phyloP scores from a whole-genome alignment of 176 grass and related monocot species.

The Oryza meridionalis region DNA sequence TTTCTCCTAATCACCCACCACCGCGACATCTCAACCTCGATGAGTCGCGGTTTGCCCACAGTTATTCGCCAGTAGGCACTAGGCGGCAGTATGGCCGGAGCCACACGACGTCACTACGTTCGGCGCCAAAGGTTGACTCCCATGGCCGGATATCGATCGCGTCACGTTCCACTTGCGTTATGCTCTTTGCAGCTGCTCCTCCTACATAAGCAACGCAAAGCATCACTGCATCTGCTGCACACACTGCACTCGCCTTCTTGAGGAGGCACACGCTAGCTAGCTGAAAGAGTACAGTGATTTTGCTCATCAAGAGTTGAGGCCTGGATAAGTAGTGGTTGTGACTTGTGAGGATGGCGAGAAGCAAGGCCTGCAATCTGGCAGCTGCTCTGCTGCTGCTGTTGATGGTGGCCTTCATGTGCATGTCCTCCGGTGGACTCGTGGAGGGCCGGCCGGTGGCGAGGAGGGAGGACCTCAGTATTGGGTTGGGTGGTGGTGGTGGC shows the following conservation, averaged over 20 bases:
- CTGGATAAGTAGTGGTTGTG: neutral
- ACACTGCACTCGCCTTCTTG: neutral
- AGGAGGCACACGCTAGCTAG: no score
- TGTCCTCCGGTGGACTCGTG: neutral
- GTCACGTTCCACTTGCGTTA: neutral
- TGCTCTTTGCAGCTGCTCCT: neutral
- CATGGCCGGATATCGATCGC: neutral
- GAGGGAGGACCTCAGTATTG: constrained; percentile 54
- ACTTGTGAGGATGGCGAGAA: constrained; percentile 25
- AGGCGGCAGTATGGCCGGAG: no score
- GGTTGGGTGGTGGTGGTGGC: constrained; percentile 30
- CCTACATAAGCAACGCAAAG: neutral
- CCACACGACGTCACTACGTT: neutral
- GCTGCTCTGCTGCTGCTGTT: neutral
- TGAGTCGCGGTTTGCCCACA: no score
- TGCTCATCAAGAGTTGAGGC: neutral
- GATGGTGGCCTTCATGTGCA: constrained; percentile 20
- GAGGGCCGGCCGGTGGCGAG: constrained; percentile 47
- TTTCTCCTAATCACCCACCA: neutral
- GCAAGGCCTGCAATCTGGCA: neutral
- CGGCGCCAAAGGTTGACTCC: neutral
- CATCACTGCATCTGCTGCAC: neutral
- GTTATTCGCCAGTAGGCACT: no score
- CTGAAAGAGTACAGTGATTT: neutral
- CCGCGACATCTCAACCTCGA: neutral